Evolutionary conservation across 1,139 yeast species (phyloP), one percentile per base, ranked within the genome.

Genomic region (Hanseniaspora uvarum): DNA sequence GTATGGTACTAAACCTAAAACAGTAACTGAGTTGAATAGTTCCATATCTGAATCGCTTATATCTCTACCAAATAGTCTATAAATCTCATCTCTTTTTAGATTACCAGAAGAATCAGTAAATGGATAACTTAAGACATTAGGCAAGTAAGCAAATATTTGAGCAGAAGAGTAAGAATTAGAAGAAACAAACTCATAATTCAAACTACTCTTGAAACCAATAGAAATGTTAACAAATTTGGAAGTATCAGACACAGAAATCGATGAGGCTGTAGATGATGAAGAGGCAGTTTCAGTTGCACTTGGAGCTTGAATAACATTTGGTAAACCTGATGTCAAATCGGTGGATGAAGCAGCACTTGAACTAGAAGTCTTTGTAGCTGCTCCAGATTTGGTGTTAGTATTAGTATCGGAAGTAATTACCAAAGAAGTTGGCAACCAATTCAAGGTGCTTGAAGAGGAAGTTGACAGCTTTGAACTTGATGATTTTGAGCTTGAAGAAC

Each of bases 161-260:
- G 89, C 89, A 34, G 87, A 79, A 8, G 87, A 74, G 58, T 81
- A 70, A 1, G 87, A 74, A 62, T 80, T 78, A 54, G 72, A 68
- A 43, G 81, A 87, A 56, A 83, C 83, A 65, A 83, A 84, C 46
- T 84, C 82, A 66, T 82, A 84, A 65, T 82, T 83, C 69, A 83
- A 75, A 14, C 79, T 77, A 49, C 77, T 66, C 60, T 79, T 79
- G 71, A 84, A 83, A n/a, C 92, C 92, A 65, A 84, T 69, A 14
- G 83, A 79, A 52, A 84, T 76, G 54, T 81, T 63, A 40, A 75
- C 70, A 65, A 77, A 82, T 59, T 77, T 65, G 56, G 59, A 51
- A 16, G 53, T 11, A 7, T 23, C 34, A 10, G 39, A 12, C 21
- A 21, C 26, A 24, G 48, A 40, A n/a, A 52, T 41, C 4, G 45